Evolutionary conservation across 345 rosid species (phyloP), one percentile per base, ranked within the genome.

Genomic region (Punica granatum): DNA sequence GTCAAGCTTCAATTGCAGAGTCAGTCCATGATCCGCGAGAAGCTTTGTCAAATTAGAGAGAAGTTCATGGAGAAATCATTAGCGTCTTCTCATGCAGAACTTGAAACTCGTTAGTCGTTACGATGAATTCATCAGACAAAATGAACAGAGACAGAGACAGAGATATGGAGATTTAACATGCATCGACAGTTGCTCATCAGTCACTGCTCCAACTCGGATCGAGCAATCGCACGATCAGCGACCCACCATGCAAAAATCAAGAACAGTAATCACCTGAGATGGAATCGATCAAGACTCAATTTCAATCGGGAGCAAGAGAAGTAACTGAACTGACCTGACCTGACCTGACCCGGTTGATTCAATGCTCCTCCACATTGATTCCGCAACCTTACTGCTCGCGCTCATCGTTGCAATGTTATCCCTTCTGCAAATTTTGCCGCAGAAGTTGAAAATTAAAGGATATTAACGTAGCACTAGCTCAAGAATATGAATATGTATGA

Each of bases 151-250:
- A 68, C 31, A 19, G 41, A 63, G 60, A 37, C 2, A 4, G 41
- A 37, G 41, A 37, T 37, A 37, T 11, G 41, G n/a, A n/a, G n/a
- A n/a, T n/a, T 48, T 61, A 41, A 76, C 95, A 78, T 51, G 88
- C 98, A 84, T 68, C 33, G 95, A 84, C 58, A 92, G 81, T 70
- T 90, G 96, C 64, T 92, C 95, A 64, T 85, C 91, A 6, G 84
- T 86, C 41, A 88, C 97, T 86, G 87, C 67, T 19, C 65, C 54
- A 59, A 56, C 10, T 13, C 60, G 56, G 35, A 26, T 19, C 33
- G 19, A 33, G 61, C 60, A 37, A 28, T 61, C 30, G 28, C 56
- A 44, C 18, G 19, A 58, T 26, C 42, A 32, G 58, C 18, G 7
- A 53, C 39, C 18, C 28, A 30, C 34, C 23, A n/a, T 12, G 44